Percentiles rank a stretch among this genome's conserved stretches.
phyloP scores from a whole-genome alignment of 2,329 filamentous ascomycete genomes.

The Colletotrichum australisinense region DNA sequence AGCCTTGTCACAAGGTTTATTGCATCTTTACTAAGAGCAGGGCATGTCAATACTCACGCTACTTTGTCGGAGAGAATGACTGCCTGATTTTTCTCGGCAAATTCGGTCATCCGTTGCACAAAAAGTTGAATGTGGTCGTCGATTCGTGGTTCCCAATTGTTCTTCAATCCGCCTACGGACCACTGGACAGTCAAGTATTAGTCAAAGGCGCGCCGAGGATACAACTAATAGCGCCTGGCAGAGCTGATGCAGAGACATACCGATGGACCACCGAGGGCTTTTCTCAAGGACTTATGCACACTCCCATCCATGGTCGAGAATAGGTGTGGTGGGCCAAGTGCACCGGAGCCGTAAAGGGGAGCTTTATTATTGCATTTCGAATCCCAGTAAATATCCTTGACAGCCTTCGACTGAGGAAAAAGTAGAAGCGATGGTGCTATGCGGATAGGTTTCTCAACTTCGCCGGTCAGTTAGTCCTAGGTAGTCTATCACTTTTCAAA shows the following conservation, averaged over 20 bases:
- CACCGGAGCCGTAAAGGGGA: conserved; percentile 4
- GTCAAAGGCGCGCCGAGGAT: neutral
- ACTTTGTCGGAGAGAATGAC: conserved; percentile 18
- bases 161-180: conserved; percentile 16
- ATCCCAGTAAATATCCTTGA: conserved; percentile 23
- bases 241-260: neutral
- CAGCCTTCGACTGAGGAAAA: conserved; percentile 12
- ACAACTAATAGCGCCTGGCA: neutral
- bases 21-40: too few relatives aligned
- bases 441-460: conserved; percentile 20
- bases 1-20: too few relatives aligned
- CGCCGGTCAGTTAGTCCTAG: too few relatives aligned
- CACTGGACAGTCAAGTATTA: neutral
- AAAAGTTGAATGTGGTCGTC: conserved; percentile 19
- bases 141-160: conserved; percentile 25
- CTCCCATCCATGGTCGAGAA: conserved; percentile 18
- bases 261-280: conserved; percentile 15
- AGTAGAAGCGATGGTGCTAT: conserved; percentile 14
- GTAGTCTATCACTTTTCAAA: neutral
- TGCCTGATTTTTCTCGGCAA: conserved; percentile 1
- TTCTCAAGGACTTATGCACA: conserved; percentile 1
- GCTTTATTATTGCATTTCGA: conserved; percentile 20
- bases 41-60: neutral
- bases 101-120: conserved; percentile 11
- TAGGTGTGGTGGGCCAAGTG: conserved; percentile 16